Percentiles rank a stretch among this genome's conserved stretches.
These are phyloP conservation scores for Trichosporon coremiiforme DNA, from an alignment of 1,284 basidiomycete species.

Conservation along the genomic window DNA sequence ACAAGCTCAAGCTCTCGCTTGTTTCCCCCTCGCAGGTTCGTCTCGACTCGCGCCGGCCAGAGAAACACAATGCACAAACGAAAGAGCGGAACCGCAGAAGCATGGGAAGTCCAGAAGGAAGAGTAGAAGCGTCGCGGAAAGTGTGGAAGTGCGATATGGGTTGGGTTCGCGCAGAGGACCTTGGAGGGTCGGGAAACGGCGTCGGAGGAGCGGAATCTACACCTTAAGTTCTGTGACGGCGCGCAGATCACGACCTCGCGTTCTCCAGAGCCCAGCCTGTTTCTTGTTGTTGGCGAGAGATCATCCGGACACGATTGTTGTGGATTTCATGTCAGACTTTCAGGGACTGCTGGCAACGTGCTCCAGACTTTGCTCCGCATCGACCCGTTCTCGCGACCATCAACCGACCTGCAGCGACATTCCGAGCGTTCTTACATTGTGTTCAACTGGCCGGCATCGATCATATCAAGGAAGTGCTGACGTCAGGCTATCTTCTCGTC, in stretches of 20 bases:
- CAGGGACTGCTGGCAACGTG: neutral
- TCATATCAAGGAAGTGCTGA: conserved; percentile 18
- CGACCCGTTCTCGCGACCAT: neutral
- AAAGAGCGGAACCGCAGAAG: neutral
- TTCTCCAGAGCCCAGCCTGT: neutral
- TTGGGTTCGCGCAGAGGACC: too few species aligned
- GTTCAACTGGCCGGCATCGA: neutral
- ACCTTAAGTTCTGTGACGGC: neutral
- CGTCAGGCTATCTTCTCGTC: conserved; percentile 80
- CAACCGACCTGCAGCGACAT: neutral
- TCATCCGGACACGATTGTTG: conserved; percentile 3
- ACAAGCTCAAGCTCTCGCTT: conserved; percentile 76
- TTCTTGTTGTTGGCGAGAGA: neutral
- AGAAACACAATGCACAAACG: conserved; percentile 1
- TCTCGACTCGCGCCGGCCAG: conserved; percentile 35
- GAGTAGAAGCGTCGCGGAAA: neutral
- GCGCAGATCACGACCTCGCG: neutral
- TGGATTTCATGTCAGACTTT: neutral
- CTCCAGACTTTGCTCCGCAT: neutral
- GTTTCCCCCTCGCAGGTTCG: conserved; percentile 89
- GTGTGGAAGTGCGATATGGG: neutral
- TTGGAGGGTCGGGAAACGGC: neutral
- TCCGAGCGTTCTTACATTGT: neutral
- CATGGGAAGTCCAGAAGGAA: neutral
- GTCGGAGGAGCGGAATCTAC: conserved; percentile 11